Evolutionary conservation across 768 basidiomycete genomes (phyloP).

Genomic region (Amanita exitialis): DNA sequence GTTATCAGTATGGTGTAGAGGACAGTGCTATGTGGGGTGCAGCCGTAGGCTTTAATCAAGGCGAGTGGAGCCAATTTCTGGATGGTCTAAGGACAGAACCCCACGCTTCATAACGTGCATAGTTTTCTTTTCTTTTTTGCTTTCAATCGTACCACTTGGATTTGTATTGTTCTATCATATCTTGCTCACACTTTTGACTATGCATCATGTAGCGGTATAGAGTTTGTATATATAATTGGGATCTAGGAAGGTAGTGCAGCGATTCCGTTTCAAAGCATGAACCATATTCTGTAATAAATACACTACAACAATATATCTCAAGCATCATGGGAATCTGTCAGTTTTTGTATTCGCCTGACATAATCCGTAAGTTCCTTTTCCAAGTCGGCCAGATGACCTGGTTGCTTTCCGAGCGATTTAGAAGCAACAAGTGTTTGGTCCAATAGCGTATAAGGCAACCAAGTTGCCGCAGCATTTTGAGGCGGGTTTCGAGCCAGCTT

Average conservation of each 20-base stretch:
- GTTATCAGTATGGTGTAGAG: slow-evolving; percentile 44
- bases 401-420: slow-evolving; percentile 38
- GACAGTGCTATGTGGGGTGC: slow-evolving; percentile 68
- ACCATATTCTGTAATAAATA: background rate
- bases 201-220: slow-evolving; percentile 24
- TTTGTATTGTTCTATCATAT: slow-evolving; percentile 10
- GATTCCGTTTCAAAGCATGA: background rate
- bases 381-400: slow-evolving; percentile 40
- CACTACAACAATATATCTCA: slow-evolving; percentile 10
- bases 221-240: slow-evolving; percentile 17
- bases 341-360: slow-evolving; percentile 60
- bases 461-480: slow-evolving; percentile 51
- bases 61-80: slow-evolving; percentile 60
- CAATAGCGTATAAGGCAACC: slow-evolving; percentile 77
- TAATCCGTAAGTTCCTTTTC: slow-evolving; percentile 52
- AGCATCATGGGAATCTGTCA: slow-evolving; percentile 28
- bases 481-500: slow-evolving; percentile 41
- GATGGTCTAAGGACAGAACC: slow-evolving; percentile 50
- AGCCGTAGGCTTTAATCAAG: slow-evolving; percentile 62
- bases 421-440: slow-evolving; percentile 73
- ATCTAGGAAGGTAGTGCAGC: background rate
- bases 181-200: slow-evolving; percentile 11
- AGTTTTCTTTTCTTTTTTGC: slow-evolving; percentile 1
- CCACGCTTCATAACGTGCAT: slow-evolving; percentile 20
- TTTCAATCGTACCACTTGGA: slow-evolving; percentile 8